Percentiles rank a stretch among this genome's conserved stretches.
Evolutionary conservation across 2,329 filamentous ascomycete genomes (phyloP).

Genomic region (Trichoderma cornu-damae): DNA sequence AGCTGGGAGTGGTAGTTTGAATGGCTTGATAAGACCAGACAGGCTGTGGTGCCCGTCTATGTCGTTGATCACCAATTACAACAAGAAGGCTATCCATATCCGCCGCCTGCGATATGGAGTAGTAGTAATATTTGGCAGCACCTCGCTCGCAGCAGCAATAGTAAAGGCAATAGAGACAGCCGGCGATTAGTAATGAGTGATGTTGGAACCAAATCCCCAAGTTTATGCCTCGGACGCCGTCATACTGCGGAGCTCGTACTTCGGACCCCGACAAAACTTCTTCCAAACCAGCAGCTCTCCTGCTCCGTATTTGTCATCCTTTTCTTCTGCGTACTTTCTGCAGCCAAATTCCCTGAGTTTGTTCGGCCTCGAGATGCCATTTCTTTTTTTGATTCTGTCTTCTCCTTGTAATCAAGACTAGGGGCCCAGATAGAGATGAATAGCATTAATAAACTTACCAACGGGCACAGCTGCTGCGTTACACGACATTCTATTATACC

Average conservation of each 20-base stretch:
- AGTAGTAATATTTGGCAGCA: no score
- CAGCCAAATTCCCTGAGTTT: neutral
- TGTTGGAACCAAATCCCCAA: neutral
- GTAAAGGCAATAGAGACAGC: neutral
- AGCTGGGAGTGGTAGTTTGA: constrained; percentile 10
- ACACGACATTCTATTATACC: no score
- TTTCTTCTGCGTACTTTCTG: neutral
- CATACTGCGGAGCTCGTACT: neutral
- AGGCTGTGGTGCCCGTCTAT: neutral
- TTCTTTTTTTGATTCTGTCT: neutral
- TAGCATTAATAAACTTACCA: neutral
- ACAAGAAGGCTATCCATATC: neutral
- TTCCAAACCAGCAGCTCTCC: neutral
- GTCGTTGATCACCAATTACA: no score
- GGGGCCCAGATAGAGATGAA: neutral
- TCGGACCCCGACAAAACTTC: neutral
- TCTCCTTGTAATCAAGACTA: neutral
- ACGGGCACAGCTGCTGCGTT: neutral
- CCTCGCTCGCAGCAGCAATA: no score
- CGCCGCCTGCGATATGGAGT: no score
- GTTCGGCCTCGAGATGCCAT: neutral
- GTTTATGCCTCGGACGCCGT: neutral
- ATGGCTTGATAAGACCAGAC: neutral
- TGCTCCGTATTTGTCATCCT: no score
- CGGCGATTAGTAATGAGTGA: neutral